Base-by-base conservation (phyloP, 2,329 filamentous ascomycete species). In the Verticillium nubilum region DNA sequence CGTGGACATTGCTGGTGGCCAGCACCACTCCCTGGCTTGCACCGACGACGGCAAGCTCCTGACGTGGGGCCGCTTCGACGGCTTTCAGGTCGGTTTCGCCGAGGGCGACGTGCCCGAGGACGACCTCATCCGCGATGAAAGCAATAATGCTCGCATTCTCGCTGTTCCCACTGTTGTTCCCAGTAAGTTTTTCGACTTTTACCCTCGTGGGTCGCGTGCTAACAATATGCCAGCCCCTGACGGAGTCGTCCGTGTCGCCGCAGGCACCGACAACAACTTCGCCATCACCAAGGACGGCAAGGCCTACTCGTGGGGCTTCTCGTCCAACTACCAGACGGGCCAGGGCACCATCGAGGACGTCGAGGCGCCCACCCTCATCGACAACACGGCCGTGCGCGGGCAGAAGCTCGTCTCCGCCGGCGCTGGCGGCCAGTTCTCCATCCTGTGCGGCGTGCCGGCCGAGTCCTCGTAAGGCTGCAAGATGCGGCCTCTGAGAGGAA, bases 341-440 rank as follows among this genome's bases (percentile, higher is more conserved):
- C 87, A 87, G 63, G 90, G 89, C 42, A 87, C 83, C 1, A 85
- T 85, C n/a, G 90, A 95, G 56, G 92, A 97, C 66, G 83, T 97
- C 29, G 82, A 88, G 65, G 80, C 84, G 26, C 91, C 93, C 0
- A 95, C 89, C 0, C 68, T 88, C 55, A 90, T 97, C 59, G 90
- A 96, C 68, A 97, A 97, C 77, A 90, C 87, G 13, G 92, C 92
- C 50, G 84, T 95, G 28, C 83, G 86, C 29, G 90, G 85, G 50
- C 87, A 89, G 75, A 86, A 87, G 72, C 80, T 97, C 52, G 81
- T 86, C 33, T 91, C 83, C 74, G 90, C 90, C n/a, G 91, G 90
- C 52, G 89, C 89, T n/a, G 93, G 94, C 64, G 92, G 92, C 5
- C 93, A 97, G 70, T 97, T 86, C 72, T 89, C 87, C 1, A 75